Conservation (phyloP, 192 early-diverging fungal genomes). For the Phycomyces nitens region DNA sequence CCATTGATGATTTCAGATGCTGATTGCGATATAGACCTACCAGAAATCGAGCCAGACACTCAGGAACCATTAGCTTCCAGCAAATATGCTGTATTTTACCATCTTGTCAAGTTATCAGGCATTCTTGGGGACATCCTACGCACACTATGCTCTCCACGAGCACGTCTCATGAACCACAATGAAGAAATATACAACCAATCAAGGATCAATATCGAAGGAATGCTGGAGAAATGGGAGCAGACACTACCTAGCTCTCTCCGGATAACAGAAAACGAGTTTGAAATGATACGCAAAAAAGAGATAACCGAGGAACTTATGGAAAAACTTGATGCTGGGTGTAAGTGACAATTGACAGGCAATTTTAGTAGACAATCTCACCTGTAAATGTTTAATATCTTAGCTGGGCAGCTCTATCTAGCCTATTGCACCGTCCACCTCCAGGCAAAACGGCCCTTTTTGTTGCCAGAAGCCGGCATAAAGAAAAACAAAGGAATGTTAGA, state of each 20-base stretch:
- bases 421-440: background rate
- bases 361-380: too few relatives aligned
- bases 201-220: slow-evolving; percentile 7
- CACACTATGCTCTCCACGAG: slow-evolving; percentile 26
- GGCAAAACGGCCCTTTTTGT: background rate
- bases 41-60: background rate
- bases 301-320: background rate
- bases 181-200: slow-evolving; percentile 12
- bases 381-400: slow-evolving; percentile 2
- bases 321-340: slow-evolving; percentile 19
- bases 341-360: too few relatives aligned
- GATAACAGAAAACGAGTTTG: slow-evolving; percentile 15
- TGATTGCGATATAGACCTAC: slow-evolving; percentile 32
- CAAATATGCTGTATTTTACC: slow-evolving; percentile 7
- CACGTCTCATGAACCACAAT: slow-evolving; percentile 13
- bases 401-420: background rate
- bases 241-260: slow-evolving; percentile 10
- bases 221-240: slow-evolving; percentile 22
- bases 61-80: slow-evolving; percentile 1
- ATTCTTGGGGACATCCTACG: slow-evolving; percentile 32
- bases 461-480: background rate
- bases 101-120: slow-evolving; percentile 23
- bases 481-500: slow-evolving; percentile 1
- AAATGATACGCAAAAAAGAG: background rate
- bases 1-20: slow-evolving; percentile 32